Evolutionary conservation across 257 asterid genomes (phyloP), one percentile per base, ranked within the genome.

Genomic region (Capsicum pubescens): DNA sequence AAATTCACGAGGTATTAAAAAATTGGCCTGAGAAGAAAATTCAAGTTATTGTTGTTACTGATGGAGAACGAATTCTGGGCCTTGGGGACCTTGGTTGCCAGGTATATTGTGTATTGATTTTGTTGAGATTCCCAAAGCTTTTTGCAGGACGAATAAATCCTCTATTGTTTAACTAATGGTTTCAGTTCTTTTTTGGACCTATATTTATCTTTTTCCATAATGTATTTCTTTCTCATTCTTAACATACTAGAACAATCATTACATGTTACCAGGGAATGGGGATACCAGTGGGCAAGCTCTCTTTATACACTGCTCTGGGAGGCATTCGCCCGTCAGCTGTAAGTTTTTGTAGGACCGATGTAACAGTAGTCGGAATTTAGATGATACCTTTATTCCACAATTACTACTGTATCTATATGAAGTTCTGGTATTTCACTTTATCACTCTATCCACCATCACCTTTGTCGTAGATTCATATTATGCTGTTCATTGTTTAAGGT

Each of bases 21-120:
- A 97, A 97, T 87, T 97, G 99, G 99, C 99, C 99, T 0, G 92
- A 97, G 91, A 93, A 93, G 91, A 95, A 92, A 86, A 94, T 97
- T 90, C 99, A 95, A 87, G 99, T 97, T 66, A 95, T 97, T 85
- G 97, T 93, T 83, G 98, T 97, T 85, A 97, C 99, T 15, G 99
- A 97, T 16, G 99, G 99, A 80, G 99, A 97, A 83, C 89, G 99
- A 61, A 97, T 97, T 87, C 88, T 97, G 92, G 99, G 99, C 56
- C 99, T 97, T 57, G 99, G 99, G 68, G 98, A 95, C 87, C 99
- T 97, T 88, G 99, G 99, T 86, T 96, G 98, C 89, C 99, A 96
- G 97, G 99, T 92, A 82, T 80, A 71, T 54, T 66, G 67, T 74
- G 56, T 13, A 58, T 79, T 36, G 46, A 42, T 60, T 64, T 76